Evolutionary conservation across 2,329 filamentous ascomycete species (phyloP).

Genomic region (Clonostachys rosea): DNA sequence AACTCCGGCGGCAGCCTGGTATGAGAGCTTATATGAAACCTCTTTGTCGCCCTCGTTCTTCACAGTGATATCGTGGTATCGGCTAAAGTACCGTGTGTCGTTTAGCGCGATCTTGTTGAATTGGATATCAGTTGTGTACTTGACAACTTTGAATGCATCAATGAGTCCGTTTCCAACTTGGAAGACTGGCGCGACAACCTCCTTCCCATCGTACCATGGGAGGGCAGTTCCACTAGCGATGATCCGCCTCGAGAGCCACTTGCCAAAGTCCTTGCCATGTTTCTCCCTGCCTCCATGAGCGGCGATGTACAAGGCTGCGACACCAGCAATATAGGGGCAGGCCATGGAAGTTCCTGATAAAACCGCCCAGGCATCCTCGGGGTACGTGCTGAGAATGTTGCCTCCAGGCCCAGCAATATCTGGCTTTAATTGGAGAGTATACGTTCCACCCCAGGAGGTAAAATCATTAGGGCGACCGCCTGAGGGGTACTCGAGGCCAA

Average conservation of each 20-base stretch:
- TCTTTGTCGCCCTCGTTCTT: constrained; percentile 27
- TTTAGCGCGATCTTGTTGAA: constrained; percentile 35
- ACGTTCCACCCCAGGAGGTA: constrained; percentile 35
- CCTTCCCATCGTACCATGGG: constrained; percentile 7
- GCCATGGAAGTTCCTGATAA: constrained; percentile 42
- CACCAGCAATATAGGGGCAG: constrained; percentile 33
- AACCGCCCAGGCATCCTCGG: constrained; percentile 10
- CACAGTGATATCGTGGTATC: constrained; percentile 16
- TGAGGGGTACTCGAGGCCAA: constrained; percentile 11
- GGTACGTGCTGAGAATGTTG: constrained; percentile 33
- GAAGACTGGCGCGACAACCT: constrained; percentile 28
- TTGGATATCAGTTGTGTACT: constrained; percentile 28
- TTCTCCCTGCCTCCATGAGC: constrained; percentile 10
- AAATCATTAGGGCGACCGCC: constrained; percentile 29
- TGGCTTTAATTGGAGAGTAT: constrained; percentile 35
- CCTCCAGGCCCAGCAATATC: constrained; percentile 36
- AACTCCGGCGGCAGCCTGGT: constrained; percentile 25
- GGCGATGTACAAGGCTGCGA: constrained; percentile 15
- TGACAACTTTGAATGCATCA: constrained; percentile 37
- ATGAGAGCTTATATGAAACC: constrained; percentile 24
- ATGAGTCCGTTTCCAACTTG: constrained; percentile 34
- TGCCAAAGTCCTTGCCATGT: constrained; percentile 8
- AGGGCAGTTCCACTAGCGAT: constrained; percentile 6
- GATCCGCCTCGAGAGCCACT: constrained; percentile 7
- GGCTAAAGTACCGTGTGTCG: constrained; percentile 31